Conservation (phyloP, 73 alveolate species). For the Blepharisma japonicum region DNA sequence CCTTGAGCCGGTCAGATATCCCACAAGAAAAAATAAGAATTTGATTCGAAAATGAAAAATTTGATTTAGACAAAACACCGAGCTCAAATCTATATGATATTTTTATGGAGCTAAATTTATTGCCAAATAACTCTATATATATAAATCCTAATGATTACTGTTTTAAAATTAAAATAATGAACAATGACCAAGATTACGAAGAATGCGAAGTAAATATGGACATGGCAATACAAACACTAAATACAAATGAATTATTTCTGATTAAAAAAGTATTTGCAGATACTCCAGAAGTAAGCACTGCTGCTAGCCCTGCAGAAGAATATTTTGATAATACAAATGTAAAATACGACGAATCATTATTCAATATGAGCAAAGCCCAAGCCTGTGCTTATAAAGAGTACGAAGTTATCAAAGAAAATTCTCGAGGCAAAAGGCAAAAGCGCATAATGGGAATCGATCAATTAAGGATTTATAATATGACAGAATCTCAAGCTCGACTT, state of each 20-base stretch:
- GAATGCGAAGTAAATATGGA: slow-evolving; percentile 4
- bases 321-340: neutral
- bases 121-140: neutral
- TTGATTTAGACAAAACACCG: neutral
- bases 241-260: neutral
- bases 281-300: neutral
- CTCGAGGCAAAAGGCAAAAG: neutral
- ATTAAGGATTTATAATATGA: slow-evolving; percentile 6
- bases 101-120: neutral
- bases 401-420: slow-evolving; percentile 11
- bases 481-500: slow-evolving; percentile 3
- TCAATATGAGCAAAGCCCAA: slow-evolving; percentile 20
- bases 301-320: neutral
- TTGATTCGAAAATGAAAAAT: too few species aligned
- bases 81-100: neutral
- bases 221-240: neutral
- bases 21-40: too few species aligned
- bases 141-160: slow-evolving; percentile 9
- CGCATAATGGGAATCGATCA: slow-evolving; percentile 25
- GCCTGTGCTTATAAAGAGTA: slow-evolving; percentile 31
- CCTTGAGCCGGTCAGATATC: neutral
- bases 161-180: neutral
- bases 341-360: slow-evolving; percentile 10
- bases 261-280: neutral
- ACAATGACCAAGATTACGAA: neutral